Conservation (phyloP, 495 filamentous ascomycete genomes). For the Daldinia caldariorum region DNA sequence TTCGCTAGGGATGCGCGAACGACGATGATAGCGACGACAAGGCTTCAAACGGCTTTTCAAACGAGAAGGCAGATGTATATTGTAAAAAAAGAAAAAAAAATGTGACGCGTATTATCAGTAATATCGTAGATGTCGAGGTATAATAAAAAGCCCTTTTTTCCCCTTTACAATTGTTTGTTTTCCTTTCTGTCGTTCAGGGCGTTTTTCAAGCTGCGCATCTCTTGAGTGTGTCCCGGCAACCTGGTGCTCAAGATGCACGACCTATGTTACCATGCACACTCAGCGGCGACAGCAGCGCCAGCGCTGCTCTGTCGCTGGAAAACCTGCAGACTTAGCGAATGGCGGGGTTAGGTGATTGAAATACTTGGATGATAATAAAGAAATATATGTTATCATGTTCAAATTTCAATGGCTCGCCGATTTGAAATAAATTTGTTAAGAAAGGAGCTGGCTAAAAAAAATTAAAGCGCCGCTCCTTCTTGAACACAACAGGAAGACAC, state of each 20-base stretch:
- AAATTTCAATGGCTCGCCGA: constrained; percentile 34
- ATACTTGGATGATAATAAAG: constrained; percentile 20
- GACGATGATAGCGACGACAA: not conserved
- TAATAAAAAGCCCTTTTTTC: not conserved
- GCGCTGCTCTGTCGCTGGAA: constrained; percentile 35
- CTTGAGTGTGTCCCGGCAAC: constrained; percentile 2
- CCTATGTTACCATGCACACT: constrained; percentile 23
- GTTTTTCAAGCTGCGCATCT: not conserved
- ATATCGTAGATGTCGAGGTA: constrained; percentile 2
- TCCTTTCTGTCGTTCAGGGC: not conserved
- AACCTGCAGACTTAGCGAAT: not conserved
- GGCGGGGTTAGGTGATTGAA: not conserved
- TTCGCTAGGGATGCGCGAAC: not conserved
- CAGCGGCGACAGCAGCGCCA: constrained; percentile 39
- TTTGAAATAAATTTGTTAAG: not conserved
- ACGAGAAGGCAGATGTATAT: not conserved
- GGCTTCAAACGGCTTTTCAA: not conserved
- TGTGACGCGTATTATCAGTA: constrained; percentile 6
- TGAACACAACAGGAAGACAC: constrained; percentile 19
- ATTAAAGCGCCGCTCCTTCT: constrained; percentile 1
- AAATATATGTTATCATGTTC: constrained; percentile 28
- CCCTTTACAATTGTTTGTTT: not conserved
- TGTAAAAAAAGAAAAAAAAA: not conserved
- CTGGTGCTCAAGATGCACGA: constrained; percentile 32
- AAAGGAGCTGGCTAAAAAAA: not conserved